Evolutionary conservation across 2,329 filamentous ascomycete genomes (phyloP), one percentile per base, ranked within the genome.

Genomic region (Ophiosphaerella narmari): DNA sequence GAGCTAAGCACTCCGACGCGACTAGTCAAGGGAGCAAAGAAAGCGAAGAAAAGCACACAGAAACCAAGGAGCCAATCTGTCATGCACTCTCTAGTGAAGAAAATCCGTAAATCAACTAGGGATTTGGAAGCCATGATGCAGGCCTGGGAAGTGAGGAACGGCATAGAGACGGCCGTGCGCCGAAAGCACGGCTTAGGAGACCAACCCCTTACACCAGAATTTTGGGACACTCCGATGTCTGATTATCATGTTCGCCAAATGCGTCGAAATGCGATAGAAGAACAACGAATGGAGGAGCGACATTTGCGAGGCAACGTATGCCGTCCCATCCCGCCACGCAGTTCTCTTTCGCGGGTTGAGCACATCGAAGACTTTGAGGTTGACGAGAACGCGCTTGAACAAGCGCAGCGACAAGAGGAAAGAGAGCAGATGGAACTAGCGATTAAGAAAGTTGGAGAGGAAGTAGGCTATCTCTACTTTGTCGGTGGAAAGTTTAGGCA

Each of bases 401-500:
- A 26, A 5, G 46, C 56, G 32, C 50, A 41, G 39, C 18, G 44
- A 24, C 39, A 48, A 11, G 63, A 63, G 35, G 50, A 63, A 23
- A 39, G 24, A 1, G 47, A 55, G 6, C 46, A 57, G 21, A 14
- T 56, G 32, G 52, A 59, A 34, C 51, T 48, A 13, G 24, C 45
- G 23, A 44, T 51, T 2, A 42, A 31, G n/a, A 62, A 53, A 26
- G 53, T 55, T 1, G 59, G 53, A 14, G 40, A 50, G 8, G 56
- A 68, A n/a, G 58, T 68, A 12, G 63, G 67, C 8, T 70, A 63
- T 37, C 48, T 70, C 13, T 68, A 67, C 40, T 64, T 66, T 23
- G 55, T 67, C 2, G 66, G 60, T 4, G 38, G 38, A 1, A 16
- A 48, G 5, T 52, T 55, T 13, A 39, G 52, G 7, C 7, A 56